Base-by-base conservation (phyloP, 1,284 basidiomycete genomes). In the Pyrrhoderma lamaoense region DNA sequence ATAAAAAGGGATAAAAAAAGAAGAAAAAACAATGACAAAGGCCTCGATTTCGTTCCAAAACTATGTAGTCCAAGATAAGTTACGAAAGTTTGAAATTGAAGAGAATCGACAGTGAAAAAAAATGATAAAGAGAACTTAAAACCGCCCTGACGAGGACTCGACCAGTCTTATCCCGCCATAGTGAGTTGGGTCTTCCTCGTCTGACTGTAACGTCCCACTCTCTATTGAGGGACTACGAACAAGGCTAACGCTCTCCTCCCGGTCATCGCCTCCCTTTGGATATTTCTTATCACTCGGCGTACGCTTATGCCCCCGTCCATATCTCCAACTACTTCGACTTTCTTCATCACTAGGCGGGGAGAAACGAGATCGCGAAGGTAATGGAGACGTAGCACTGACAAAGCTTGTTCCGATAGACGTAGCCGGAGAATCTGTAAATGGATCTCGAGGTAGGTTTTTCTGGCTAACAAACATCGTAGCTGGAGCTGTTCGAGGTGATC, bases 171-270 rank as follows among this genome's bases (percentile, higher is more conserved):
- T 52, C 11, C 54, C 49, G 11, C 50, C 45, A 13, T 44, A 40
- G 1, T 34, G 35, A 35, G 37, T 8, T 8, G 18, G 11, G 18
- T 43, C 38, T 14, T 45, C 52, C 16, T 53, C 48, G 13, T 49
- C 51, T 3, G 47, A 50, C 8, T 25, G 36, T 18, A 16, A 8
- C 5, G 16, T 22, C 11, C 21, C 36, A 5, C 47, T 50, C 45
- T 49, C 44, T 23, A 45, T 47, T 45, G 61, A 61, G 19, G 56
- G 52, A 16, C 61, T 56, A 34, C 60, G 58, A 61, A 64, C 67
- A 27, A 72, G 59, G 42, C 67, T 67, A 55, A 64, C 53, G 54
- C 67, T 71, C 61, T 72, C 69, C 56, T 71, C 70, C 50, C 55
- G 61, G 54, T 72, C 70, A 36, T 68, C 67, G n/a, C 49, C 59